Evolutionary conservation across 768 basidiomycete species (phyloP).

Genomic region (Boletus rubescentipes): DNA sequence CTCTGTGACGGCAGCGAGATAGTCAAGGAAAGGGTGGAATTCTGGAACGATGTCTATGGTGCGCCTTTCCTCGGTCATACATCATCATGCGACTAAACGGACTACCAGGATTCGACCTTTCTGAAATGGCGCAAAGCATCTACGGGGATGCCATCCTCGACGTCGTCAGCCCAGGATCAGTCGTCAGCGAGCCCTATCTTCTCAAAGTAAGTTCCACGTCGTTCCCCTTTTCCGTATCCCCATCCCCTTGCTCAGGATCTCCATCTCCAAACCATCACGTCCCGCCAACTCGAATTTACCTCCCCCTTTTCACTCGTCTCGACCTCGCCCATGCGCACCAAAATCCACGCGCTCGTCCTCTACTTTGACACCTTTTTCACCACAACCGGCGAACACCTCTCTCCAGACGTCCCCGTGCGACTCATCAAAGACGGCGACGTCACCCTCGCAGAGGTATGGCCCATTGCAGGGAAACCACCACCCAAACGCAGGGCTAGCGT

Average conservation of each 20-base stretch:
- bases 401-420: conserved; percentile 52
- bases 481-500: conserved; percentile 59
- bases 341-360: conserved; percentile 77
- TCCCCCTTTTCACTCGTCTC: conserved; percentile 74
- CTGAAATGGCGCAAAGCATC: conserved; percentile 71
- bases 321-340: conserved; percentile 56
- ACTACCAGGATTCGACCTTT: conserved; percentile 78
- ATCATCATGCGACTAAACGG: background rate
- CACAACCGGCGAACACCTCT: conserved; percentile 49
- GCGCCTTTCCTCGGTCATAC: conserved; percentile 15
- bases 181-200: conserved; percentile 60
- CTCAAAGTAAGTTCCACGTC: conserved; percentile 58
- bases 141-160: conserved; percentile 86
- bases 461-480: conserved; percentile 64
- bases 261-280: conserved; percentile 58
- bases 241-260: conserved; percentile 58
- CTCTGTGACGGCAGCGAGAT: conserved; percentile 77
- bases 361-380: conserved; percentile 98
- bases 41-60: conserved; percentile 95
- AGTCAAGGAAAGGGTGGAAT: conserved; percentile 77
- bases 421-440: conserved; percentile 59
- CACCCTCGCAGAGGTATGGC: conserved; percentile 76
- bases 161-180: conserved; percentile 61
- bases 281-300: conserved; percentile 76
- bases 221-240: background rate